Evolutionary conservation across 805 yeast species (phyloP).

Genomic region (Candida tallmaniae): DNA sequence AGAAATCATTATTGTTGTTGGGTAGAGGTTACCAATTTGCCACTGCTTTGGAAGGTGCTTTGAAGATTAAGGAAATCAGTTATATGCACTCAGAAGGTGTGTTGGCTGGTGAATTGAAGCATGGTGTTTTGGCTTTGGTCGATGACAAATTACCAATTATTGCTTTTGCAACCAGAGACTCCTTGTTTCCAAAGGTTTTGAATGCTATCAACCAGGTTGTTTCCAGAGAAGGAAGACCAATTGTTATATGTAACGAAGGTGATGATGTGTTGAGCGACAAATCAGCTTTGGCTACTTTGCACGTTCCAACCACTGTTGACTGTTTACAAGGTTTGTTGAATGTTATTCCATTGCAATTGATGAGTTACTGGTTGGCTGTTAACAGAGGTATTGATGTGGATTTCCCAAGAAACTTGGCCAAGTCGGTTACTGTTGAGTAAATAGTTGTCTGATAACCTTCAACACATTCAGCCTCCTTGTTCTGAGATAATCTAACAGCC

Average conservation of each 20-base stretch:
- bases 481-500: no score
- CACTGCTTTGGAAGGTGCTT: slow-evolving; percentile 96
- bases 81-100: slow-evolving; percentile 99
- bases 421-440: slow-evolving; percentile 95
- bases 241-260: slow-evolving; percentile 81
- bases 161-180: slow-evolving; percentile 94
- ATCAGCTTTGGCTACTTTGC: slow-evolving; percentile 64
- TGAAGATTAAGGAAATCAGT: slow-evolving; percentile 95
- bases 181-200: slow-evolving; percentile 92
- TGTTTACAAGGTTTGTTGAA: slow-evolving; percentile 95
- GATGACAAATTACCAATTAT: slow-evolving; percentile 92
- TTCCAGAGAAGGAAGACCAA: slow-evolving; percentile 97
- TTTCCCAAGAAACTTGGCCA: slow-evolving; percentile 98
- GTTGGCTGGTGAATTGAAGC: slow-evolving; percentile 97
- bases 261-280: slow-evolving; percentile 58
- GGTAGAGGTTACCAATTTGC: slow-evolving; percentile 99
- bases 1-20: slow-evolving; percentile 80
- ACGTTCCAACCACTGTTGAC: slow-evolving; percentile 94
- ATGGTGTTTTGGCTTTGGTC: slow-evolving; percentile 95
- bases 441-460: no score
- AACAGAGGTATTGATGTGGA: slow-evolving; percentile 95
- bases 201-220: slow-evolving; percentile 95
- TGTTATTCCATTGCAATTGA: slow-evolving; percentile 90
- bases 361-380: slow-evolving; percentile 96
- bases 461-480: no score